A percentile compares a stretch with the other conserved stretches of the same genome.
These are phyloP conservation scores for Houttuynia cordata DNA, from an alignment of 164 flowering plant species.

Conservation along the genomic window DNA sequence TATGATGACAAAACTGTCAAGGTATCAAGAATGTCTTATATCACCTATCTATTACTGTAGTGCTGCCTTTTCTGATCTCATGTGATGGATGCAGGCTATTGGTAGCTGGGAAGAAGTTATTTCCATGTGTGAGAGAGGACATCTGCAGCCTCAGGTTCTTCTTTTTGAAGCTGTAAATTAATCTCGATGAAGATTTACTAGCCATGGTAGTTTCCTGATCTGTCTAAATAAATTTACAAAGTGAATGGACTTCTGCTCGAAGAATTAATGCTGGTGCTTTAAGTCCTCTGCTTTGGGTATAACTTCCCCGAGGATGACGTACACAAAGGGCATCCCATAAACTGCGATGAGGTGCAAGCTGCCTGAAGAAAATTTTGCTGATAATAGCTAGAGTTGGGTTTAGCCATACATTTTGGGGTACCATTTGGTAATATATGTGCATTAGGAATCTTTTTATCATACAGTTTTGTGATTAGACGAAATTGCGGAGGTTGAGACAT, in stretches of 20 bases:
- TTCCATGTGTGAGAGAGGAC: conserved; percentile 77
- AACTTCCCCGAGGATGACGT: neutral
- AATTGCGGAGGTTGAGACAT: neutral
- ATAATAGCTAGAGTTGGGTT: neutral
- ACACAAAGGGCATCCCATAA: neutral
- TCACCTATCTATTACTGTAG: neutral
- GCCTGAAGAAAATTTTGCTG: neutral
- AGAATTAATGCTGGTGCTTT: neutral
- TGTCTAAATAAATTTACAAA: neutral
- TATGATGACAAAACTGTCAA: conserved; percentile 91
- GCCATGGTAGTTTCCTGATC: neutral
- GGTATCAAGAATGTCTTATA: conserved; percentile 27
- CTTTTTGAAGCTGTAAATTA: conserved; percentile 82
- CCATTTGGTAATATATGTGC: neutral
- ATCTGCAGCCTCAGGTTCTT: conserved; percentile 94
- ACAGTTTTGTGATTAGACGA: neutral
- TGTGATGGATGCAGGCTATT: conserved; percentile 42
- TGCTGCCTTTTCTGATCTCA: conserved; percentile 1
- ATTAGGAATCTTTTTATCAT: neutral
- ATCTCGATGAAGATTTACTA: conserved; percentile 4
- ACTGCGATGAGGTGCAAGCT: neutral
- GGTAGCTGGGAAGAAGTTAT: conserved; percentile 87
- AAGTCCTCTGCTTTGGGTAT: neutral
- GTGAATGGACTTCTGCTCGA: neutral
- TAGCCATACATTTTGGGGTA: neutral